phyloP scores from a whole-genome alignment of 768 basidiomycete genomes.

The Candolleomyces efflorescens region DNA sequence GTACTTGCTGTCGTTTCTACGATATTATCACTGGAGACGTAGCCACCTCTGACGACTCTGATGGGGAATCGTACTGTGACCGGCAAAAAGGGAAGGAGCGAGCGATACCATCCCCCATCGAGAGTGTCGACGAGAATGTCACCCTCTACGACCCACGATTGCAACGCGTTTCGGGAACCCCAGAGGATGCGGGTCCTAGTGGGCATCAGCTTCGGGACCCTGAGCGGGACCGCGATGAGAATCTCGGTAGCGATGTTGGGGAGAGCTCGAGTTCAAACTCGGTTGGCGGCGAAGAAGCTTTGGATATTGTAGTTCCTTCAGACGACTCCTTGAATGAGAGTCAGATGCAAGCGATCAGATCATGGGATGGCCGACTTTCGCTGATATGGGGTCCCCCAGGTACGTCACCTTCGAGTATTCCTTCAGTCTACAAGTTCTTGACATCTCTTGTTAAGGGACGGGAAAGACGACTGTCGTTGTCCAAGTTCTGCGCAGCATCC shows the following conservation, averaged over 20 bases:
- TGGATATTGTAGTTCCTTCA: constrained; percentile 7
- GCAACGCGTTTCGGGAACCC: no score
- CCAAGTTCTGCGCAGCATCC: constrained; percentile 46
- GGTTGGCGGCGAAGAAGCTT: no score
- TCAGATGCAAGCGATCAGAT: constrained; percentile 46
- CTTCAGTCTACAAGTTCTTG: background rate
- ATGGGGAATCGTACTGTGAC: background rate
- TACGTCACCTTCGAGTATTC: constrained; percentile 14
- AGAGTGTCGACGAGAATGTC: no score
- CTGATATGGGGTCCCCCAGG: constrained; percentile 73
- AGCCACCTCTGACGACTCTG: background rate
- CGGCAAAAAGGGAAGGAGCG: background rate
- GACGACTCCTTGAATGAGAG: constrained; percentile 43
- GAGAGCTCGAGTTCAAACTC: no score
- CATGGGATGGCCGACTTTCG: constrained; percentile 41
- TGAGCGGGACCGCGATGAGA: background rate
- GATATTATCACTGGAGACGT: constrained; percentile 38
- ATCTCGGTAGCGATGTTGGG: background rate
- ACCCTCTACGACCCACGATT: no score
- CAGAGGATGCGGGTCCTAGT: no score
- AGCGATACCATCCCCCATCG: background rate
- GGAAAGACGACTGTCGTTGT: constrained; percentile 72
- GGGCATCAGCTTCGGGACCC: background rate
- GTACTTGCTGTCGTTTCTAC: constrained; percentile 47
- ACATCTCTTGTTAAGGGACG: constrained; percentile 40